These are phyloP conservation scores for Vanilla planifolia DNA, from an alignment of 106 monocot genomes.

Conservation along the genomic window DNA sequence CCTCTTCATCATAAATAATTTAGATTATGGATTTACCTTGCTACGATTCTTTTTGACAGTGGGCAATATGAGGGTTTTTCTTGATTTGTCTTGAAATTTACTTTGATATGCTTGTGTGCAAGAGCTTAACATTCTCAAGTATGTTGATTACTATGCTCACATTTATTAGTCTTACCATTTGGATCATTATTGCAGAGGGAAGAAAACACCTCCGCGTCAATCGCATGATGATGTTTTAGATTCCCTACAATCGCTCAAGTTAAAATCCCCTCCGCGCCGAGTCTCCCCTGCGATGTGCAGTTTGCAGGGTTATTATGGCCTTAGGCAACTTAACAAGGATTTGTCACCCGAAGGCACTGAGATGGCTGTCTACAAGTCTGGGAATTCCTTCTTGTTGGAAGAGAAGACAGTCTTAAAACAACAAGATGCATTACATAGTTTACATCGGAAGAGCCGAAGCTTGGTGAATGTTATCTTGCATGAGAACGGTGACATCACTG, in stretches of 20 bases:
- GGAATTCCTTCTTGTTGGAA: slow-evolving; percentile 19
- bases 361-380: slow-evolving; percentile 43
- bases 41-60: too few species aligned
- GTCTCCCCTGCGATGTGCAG: slow-evolving; percentile 75
- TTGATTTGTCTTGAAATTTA: too few species aligned
- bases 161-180: background rate
- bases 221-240: slow-evolving; percentile 36
- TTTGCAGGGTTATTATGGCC: slow-evolving; percentile 65
- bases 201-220: slow-evolving; percentile 33
- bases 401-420: too few species aligned
- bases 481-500: slow-evolving; percentile 23
- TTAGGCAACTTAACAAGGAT: slow-evolving; percentile 31
- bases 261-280: slow-evolving; percentile 21
- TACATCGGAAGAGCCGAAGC: slow-evolving; percentile 57
- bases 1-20: too few species aligned
- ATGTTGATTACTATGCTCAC: too few species aligned
- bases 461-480: slow-evolving; percentile 25
- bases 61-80: too few species aligned
- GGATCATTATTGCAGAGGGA: slow-evolving; percentile 30
- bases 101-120: too few species aligned
- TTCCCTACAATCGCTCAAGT: slow-evolving; percentile 42
- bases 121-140: too few species aligned
- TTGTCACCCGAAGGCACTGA: slow-evolving; percentile 43
- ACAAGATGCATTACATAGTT: slow-evolving; percentile 21
- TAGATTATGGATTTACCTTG: too few species aligned